Percentiles rank a stretch among this genome's conserved stretches.
Conservation (phyloP, 495 filamentous ascomycete species). For the Annulohypoxylon nitens region DNA sequence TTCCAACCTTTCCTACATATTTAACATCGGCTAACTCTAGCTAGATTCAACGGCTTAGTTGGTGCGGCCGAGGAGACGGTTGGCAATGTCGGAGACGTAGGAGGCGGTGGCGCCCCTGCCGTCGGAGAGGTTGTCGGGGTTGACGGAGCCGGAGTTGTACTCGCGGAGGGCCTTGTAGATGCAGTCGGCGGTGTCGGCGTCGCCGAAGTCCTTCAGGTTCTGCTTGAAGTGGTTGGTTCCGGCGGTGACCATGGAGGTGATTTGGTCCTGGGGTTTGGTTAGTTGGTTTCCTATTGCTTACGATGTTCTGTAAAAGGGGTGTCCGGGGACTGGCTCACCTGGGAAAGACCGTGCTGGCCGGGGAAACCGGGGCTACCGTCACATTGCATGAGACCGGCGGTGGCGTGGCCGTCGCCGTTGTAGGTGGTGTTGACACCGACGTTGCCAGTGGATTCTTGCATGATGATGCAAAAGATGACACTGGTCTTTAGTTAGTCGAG, state of each 20-base stretch:
- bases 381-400: constrained; percentile 57
- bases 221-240: constrained; percentile 56
- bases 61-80: constrained; percentile 55
- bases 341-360: constrained; percentile 49
- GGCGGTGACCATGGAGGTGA: constrained; percentile 55
- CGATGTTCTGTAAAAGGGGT: no score
- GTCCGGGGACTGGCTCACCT: no score
- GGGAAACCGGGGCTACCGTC: constrained; percentile 50
- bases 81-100: constrained; percentile 58
- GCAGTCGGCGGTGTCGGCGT: constrained; percentile 49
- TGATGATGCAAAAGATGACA: constrained; percentile 60
- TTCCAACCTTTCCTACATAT: background rate
- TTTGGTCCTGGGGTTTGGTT: constrained; percentile 52
- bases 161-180: constrained; percentile 58
- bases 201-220: constrained; percentile 51
- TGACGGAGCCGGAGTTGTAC: constrained; percentile 59
- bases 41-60: constrained; percentile 21
- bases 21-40: background rate
- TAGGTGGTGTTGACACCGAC: constrained; percentile 55
- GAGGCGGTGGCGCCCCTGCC: constrained; percentile 49
- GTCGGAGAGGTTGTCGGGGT: constrained; percentile 55
- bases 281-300: no score
- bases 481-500: constrained; percentile 12
- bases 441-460: constrained; percentile 60
- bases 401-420: constrained; percentile 50